A percentile compares a stretch with the other conserved stretches of the same genome.
Evolutionary conservation across 2,329 filamentous ascomycete genomes (phyloP).

Genomic region (Ophiocordyceps camponoti-leonardi): DNA sequence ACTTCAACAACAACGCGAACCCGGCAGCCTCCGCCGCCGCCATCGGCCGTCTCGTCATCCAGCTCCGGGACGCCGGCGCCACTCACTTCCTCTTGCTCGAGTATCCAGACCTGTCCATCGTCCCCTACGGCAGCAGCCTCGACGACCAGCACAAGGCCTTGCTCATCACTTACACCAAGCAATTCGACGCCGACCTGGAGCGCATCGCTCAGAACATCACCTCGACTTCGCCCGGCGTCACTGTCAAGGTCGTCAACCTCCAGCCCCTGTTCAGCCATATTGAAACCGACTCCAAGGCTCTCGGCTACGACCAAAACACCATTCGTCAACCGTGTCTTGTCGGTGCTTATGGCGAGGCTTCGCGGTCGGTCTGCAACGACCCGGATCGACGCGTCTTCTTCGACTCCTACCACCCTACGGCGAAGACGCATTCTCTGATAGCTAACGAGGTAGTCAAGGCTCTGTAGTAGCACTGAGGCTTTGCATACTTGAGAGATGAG

Average conservation of each 20-base stretch:
- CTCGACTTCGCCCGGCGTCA: not conserved
- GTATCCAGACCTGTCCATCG: not conserved
- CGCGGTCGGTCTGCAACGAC: not conserved
- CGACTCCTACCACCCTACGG: not conserved
- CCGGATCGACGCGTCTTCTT: not conserved
- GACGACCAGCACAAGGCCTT: not conserved
- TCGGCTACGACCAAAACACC: not conserved
- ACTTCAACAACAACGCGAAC: not conserved
- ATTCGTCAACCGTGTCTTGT: not conserved
- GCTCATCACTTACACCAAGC: not conserved
- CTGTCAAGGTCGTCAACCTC: not conserved
- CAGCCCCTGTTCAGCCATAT: not conserved
- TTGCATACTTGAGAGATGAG: no score
- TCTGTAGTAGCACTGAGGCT: not conserved
- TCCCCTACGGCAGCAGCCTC: not conserved
- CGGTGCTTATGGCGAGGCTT: not conserved
- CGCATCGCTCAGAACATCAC: not conserved
- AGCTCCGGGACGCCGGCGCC: not conserved
- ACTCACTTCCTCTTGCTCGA: not conserved
- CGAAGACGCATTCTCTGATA: not conserved
- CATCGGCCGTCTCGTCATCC: not conserved
- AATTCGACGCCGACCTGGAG: not conserved
- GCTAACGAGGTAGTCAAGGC: not conserved
- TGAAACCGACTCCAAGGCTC: not conserved
- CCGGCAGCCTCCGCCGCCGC: not conserved